Evolutionary conservation across 768 basidiomycete genomes (phyloP).

Genomic region (Leccinellum luteum): DNA sequence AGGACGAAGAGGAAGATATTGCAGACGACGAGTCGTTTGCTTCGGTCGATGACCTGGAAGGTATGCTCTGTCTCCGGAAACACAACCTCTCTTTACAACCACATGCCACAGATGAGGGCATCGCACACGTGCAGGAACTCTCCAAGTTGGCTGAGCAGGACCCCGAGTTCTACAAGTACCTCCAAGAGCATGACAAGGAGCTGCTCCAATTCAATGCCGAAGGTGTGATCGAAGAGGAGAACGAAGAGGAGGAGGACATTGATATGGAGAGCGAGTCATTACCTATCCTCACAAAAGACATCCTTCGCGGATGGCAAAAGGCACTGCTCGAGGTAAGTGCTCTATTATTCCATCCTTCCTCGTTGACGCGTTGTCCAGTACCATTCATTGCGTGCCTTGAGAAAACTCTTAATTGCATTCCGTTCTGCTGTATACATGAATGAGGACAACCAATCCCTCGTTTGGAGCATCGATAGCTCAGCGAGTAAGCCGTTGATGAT

Average conservation of each 20-base stretch:
- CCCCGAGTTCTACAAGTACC: conserved; percentile 98
- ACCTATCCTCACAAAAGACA: conserved; percentile 64
- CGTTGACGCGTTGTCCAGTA: conserved; percentile 47
- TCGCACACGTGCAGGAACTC: conserved; percentile 74
- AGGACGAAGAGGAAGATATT: conserved; percentile 21
- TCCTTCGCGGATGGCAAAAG: conserved; percentile 84
- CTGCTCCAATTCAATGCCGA: conserved; percentile 75
- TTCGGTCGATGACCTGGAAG: conserved; percentile 77
- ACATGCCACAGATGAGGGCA: conserved; percentile 57
- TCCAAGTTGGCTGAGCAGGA: conserved; percentile 91
- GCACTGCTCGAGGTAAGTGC: conserved; percentile 71
- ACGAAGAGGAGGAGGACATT: conserved; percentile 39
- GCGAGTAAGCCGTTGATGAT: conserved; percentile 27
- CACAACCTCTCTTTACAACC: not conserved
- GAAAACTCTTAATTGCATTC: conserved; percentile 87
- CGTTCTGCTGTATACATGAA: conserved; percentile 89
- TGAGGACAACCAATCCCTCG: conserved; percentile 74
- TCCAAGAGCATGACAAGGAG: conserved; percentile 92
- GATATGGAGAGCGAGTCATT: conserved; percentile 42
- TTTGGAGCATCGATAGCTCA: conserved; percentile 84
- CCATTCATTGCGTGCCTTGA: conserved; percentile 77
- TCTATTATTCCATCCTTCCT: not conserved
- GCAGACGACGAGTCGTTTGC: conserved; percentile 68
- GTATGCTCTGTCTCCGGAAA: conserved; percentile 25
- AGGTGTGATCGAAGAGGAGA: conserved; percentile 47